Evolutionary conservation across 768 basidiomycete genomes (phyloP).

Genomic region (Punctularia strigosozonata): DNA sequence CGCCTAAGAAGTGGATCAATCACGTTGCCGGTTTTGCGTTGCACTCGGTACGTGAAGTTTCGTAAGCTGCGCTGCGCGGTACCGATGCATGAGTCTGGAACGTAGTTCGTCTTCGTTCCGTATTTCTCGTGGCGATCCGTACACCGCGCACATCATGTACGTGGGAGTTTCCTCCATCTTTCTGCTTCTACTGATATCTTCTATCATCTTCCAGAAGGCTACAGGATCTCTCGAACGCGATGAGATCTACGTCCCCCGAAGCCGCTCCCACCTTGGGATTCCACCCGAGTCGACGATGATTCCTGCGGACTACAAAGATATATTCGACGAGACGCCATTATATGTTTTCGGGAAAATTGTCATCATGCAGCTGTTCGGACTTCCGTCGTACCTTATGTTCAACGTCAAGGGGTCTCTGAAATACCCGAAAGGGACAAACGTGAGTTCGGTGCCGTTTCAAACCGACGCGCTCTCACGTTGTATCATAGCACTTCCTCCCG

Average conservation of each 20-base stretch:
- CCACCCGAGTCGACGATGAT: conserved; percentile 9
- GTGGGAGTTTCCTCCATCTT: background rate
- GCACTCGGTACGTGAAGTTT: conserved; percentile 38
- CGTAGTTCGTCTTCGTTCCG: conserved; percentile 18
- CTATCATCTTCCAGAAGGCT: conserved; percentile 9
- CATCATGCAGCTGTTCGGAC: conserved; percentile 32
- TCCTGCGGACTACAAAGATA: conserved; percentile 14
- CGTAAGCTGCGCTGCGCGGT: conserved; percentile 28
- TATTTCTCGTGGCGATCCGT: conserved; percentile 15
- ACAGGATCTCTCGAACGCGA: conserved; percentile 13
- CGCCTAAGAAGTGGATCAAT: background rate
- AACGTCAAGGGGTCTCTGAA: conserved; percentile 16
- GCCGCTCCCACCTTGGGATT: conserved; percentile 11
- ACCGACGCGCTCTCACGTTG: background rate
- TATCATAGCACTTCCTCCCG: conserved; percentile 12
- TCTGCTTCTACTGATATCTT: background rate
- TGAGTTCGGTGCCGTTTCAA: conserved; percentile 1
- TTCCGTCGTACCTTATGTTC: conserved; percentile 8
- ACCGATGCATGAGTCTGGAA: conserved; percentile 30
- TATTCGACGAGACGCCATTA: conserved; percentile 14
- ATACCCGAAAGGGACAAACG: conserved; percentile 14
- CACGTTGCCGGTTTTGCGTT: background rate
- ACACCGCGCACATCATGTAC: conserved; percentile 14
- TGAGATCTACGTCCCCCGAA: conserved; percentile 13
- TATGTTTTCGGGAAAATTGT: conserved; percentile 35